phyloP scores from a whole-genome alignment of 2,329 filamentous ascomycete species.

The Fusarium coicis region DNA sequence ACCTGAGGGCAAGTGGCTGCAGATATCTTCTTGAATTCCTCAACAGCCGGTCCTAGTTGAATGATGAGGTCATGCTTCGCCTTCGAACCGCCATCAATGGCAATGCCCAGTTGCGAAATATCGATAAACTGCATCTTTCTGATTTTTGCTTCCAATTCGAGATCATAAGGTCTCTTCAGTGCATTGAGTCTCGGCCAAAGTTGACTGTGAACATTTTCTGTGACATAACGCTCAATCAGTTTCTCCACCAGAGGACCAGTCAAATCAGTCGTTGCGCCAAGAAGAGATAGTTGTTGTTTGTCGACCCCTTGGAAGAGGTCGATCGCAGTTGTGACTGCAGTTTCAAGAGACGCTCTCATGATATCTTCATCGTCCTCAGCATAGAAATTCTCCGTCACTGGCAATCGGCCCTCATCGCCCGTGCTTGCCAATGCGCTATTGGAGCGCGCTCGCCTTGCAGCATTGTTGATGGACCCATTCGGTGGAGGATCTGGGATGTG shows the following conservation, averaged over 20 bases:
- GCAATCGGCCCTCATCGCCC: conserved; percentile 52
- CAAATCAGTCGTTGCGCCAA: conserved; percentile 92
- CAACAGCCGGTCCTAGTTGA: conserved; percentile 80
- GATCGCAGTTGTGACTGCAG: conserved; percentile 90
- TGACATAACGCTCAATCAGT: conserved; percentile 93
- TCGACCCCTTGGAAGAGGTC: conserved; percentile 96
- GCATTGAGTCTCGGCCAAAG: conserved; percentile 85
- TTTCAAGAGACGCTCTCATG: conserved; percentile 89
- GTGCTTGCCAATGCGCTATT: conserved; percentile 56
- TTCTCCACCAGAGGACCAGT: conserved; percentile 93
- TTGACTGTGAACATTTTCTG: conserved; percentile 91
- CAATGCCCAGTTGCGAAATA: conserved; percentile 91
- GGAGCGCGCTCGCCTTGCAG: conserved; percentile 66
- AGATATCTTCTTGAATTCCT: conserved; percentile 88
- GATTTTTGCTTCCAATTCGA: conserved; percentile 89
- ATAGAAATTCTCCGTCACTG: conserved; percentile 73
- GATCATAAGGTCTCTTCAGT: conserved; percentile 82
- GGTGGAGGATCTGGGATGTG: conserved; percentile 68
- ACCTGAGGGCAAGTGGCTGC: conserved; percentile 84
- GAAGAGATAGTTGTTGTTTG: conserved; percentile 90
- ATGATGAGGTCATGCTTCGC: conserved; percentile 85
- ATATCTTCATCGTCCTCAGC: conserved; percentile 91
- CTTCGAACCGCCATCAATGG: conserved; percentile 79
- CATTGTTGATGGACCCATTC: conserved; percentile 65
- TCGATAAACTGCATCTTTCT: conserved; percentile 94